phyloP scores from a whole-genome alignment of 345 rosid species.

The Boechera divaricarpa region DNA sequence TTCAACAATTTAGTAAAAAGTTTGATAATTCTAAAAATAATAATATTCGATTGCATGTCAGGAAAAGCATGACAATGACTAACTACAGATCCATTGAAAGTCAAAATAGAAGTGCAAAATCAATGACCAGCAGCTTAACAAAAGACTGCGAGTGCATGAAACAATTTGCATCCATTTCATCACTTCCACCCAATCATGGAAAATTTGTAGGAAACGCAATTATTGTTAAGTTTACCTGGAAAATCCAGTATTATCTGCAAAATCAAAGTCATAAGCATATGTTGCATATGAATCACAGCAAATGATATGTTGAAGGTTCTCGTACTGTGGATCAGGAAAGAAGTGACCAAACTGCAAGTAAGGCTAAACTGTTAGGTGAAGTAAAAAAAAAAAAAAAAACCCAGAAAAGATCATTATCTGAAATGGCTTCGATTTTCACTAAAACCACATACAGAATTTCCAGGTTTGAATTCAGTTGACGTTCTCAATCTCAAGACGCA shows the following conservation, averaged over 20 bases:
- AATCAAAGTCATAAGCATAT: slow-evolving; percentile 96
- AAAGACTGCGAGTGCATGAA: not conserved
- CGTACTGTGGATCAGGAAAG: slow-evolving; percentile 97
- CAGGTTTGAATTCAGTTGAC: slow-evolving; percentile 89
- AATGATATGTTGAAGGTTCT: slow-evolving; percentile 94
- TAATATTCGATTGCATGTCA: not conserved
- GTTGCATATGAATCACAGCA: slow-evolving; percentile 97
- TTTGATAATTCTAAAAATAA: not conserved
- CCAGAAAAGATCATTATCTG: not conserved
- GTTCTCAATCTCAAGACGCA: slow-evolving; percentile 91
- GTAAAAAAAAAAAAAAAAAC: not conserved
- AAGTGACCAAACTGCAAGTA: slow-evolving; percentile 94
- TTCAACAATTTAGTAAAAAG: not conserved
- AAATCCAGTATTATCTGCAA: slow-evolving; percentile 74
- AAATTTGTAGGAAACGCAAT: not conserved
- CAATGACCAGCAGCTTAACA: slow-evolving; percentile 15
- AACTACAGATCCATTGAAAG: not conserved
- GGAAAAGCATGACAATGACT: slow-evolving; percentile 1
- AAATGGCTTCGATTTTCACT: not conserved
- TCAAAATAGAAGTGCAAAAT: not conserved
- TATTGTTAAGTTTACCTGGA: slow-evolving; percentile 61
- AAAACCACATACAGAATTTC: slow-evolving; percentile 74
- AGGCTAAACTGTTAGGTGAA: slow-evolving; percentile 31
- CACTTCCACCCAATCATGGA: slow-evolving; percentile 10
- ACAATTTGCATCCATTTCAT: slow-evolving; percentile 8